Conservation (phyloP, 306 rosid genomes). For the Malus sieversii region DNA sequence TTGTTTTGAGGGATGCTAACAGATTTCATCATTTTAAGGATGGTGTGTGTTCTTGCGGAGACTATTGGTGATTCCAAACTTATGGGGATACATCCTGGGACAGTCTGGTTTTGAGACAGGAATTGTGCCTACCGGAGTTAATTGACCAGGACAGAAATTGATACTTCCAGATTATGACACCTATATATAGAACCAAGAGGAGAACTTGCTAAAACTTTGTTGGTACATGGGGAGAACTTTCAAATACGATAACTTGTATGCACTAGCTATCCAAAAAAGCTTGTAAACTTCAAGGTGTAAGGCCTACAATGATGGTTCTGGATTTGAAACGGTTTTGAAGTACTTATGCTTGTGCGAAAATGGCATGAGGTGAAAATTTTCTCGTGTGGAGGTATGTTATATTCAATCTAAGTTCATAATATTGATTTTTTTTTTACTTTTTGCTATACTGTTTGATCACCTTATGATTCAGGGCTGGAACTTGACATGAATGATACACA, state of each 20-base stretch:
- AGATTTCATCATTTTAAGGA: constrained; percentile 25
- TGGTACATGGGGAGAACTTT: background rate
- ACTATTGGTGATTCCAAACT: constrained; percentile 14
- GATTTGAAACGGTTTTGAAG: background rate
- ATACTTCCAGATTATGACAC: too few relatives aligned
- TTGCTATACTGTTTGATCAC: too few relatives aligned
- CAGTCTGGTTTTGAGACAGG: background rate
- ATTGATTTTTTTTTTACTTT: too few relatives aligned
- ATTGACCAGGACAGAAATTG: background rate
- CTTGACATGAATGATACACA: too few relatives aligned
- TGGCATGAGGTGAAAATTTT: background rate
- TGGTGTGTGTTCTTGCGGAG: constrained; percentile 23
- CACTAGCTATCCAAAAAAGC: too few relatives aligned
- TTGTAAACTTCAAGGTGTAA: background rate
- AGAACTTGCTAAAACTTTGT: background rate
- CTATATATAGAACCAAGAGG: background rate
- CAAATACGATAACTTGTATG: too few relatives aligned
- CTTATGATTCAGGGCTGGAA: too few relatives aligned
- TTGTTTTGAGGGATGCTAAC: constrained; percentile 20
- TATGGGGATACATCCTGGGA: background rate
- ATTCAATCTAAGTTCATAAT: too few relatives aligned
- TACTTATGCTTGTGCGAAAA: background rate
- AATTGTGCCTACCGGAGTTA: background rate
- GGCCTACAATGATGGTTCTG: background rate
- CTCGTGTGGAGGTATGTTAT: too few relatives aligned